Base-by-base conservation (phyloP, 2,329 filamentous ascomycete species). In the Xylariaceae sp. region DNA sequence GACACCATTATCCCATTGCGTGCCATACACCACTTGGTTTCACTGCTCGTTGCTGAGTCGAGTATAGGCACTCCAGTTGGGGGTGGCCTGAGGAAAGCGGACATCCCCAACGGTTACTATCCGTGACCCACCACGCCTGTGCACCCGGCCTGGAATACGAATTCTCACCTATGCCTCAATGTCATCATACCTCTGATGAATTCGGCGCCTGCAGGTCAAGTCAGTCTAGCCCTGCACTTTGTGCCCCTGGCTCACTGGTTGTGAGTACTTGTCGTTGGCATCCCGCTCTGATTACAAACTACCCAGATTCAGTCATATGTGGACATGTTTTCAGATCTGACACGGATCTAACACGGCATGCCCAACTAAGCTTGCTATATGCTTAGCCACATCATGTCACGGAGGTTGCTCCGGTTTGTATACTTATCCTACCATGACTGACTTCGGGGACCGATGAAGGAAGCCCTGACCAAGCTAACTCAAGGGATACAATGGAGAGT, bases 381-480 rank as follows among this genome's bases (percentile, higher is more conserved):
- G 61, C 60, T 60, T 58, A 63, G 62, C 57, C 57, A 47, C 44
- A 53, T 55, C 56, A 51, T 69, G 60, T 67, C 70, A 70, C 59
- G 65, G 69, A 71, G 65, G 68, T 63, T 62, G 67, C 60, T 65
- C 67, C 19, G 19, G 68, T 66, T 67, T 65, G 69, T 71, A 64
- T 47, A 60, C 19, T 19, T 19, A 19, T 19, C 19, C 19, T 19
- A 2, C 65, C 66, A 70, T 67, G 65, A 68, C 64, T 58, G 64
- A 59, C 67, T 74, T 76, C 74, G 74, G 74, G 74, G 64, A 72
- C 74, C 74, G 74, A 60, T 65, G 42, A 45, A 45, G 63, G 64
- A 68, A 65, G 62, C 59, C 71, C 72, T 72, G 72, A 69, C 70
- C 65, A 66, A 58, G 51, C 59, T 55, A 54, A 6, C 37, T 31